Conservation (phyloP, 352 stramenopile species). For the Globisporangium rhizosaccharum region DNA sequence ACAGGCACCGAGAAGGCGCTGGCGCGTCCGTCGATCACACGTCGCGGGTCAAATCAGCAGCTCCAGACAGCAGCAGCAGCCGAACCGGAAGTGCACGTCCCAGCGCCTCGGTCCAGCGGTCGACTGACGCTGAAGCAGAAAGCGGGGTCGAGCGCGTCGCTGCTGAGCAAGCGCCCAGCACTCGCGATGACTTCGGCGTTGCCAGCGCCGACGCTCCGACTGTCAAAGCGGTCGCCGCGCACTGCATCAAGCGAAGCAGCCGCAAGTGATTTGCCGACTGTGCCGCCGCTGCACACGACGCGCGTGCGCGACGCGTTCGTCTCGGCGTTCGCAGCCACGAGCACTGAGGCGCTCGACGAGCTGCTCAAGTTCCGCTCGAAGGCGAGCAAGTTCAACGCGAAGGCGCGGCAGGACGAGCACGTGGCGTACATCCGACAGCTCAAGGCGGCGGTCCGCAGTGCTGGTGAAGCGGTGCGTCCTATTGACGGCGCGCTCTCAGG, state of each 20-base stretch:
- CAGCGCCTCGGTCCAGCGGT: conserved; percentile 10
- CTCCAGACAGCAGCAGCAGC: not conserved
- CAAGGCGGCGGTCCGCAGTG: conserved; percentile 30
- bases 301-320: conserved; percentile 32
- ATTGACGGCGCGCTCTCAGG: not conserved
- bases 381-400: conserved; percentile 64
- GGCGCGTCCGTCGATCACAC: conserved; percentile 11
- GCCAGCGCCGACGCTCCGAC: not conserved
- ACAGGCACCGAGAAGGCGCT: conserved; percentile 14
- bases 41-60: conserved; percentile 15
- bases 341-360: conserved; percentile 34
- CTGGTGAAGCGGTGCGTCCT: conserved; percentile 27
- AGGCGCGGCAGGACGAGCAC: conserved; percentile 54
- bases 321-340: conserved; percentile 28
- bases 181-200: not conserved
- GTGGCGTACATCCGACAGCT: conserved; percentile 50
- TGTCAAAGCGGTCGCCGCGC: conserved; percentile 5
- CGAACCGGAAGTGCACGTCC: conserved; percentile 7
- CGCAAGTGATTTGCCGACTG: not conserved
- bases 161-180: conserved; percentile 11
- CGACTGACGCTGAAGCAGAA: conserved; percentile 18
- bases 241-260: conserved; percentile 8
- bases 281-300: not conserved
- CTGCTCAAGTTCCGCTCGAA: conserved; percentile 53
- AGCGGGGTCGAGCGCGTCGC: conserved; percentile 2